A percentile compares a stretch with the other conserved stretches of the same genome.
Conservation (phyloP, 805 yeast species). For the Vanderwaltozyma verrucispora region DNA sequence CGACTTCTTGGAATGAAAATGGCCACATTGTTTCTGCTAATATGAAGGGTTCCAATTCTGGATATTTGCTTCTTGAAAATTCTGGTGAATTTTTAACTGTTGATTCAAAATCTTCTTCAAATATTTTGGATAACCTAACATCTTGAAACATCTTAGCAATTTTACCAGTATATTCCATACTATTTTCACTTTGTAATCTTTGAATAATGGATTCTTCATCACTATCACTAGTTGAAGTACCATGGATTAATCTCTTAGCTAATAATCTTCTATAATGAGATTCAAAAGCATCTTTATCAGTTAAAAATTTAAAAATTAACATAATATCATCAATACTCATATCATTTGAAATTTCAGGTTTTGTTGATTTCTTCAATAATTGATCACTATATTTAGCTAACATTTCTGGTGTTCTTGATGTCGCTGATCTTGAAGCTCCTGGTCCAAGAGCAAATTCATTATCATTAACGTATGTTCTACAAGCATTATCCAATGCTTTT, state of each 20-base stretch:
- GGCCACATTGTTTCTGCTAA: constrained; percentile 92
- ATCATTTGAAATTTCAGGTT: constrained; percentile 57
- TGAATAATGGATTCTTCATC: constrained; percentile 78
- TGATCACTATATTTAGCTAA: constrained; percentile 85
- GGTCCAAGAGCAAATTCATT: constrained; percentile 70
- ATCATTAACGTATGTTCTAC: constrained; percentile 70
- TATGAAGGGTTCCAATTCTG: constrained; percentile 64
- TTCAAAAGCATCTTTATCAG: constrained; percentile 93
- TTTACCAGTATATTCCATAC: constrained; percentile 85
- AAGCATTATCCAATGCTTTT: constrained; percentile 82
- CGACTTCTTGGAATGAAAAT: constrained; percentile 31
- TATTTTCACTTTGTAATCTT: constrained; percentile 78
- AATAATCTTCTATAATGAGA: constrained; percentile 80
- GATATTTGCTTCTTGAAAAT: constrained; percentile 20
- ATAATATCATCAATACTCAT: constrained; percentile 79
- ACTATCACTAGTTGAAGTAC: constrained; percentile 72
- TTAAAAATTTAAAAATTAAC: constrained; percentile 76
- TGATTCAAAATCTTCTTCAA: constrained; percentile 39
- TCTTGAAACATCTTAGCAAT: constrained; percentile 95
- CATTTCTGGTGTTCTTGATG: constrained; percentile 83
- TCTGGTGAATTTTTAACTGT: constrained; percentile 23
- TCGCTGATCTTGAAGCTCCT: constrained; percentile 35
- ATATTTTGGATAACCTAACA: constrained; percentile 71
- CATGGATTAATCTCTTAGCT: constrained; percentile 81
- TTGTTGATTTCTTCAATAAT: constrained; percentile 64